Evolutionary conservation across 1,284 basidiomycete genomes (phyloP), one percentile per base, ranked within the genome.

Genomic region (Puccinia triticina): DNA sequence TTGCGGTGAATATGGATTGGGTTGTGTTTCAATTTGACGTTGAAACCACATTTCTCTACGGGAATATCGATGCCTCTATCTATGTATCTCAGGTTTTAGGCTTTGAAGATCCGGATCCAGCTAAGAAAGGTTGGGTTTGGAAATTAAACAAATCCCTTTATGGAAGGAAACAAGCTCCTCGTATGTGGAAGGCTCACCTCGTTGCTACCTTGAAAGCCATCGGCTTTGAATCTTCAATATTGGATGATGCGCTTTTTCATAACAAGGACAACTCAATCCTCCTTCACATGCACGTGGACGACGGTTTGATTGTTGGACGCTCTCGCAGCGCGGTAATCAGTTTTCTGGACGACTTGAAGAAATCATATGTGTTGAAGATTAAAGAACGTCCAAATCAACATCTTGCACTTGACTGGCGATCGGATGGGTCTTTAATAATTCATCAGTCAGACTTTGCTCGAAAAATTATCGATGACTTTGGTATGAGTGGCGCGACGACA

Each of bases 111-210:
- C 37, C 34, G 8, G 43, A 46, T 46, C 43, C 43, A 2, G 59
- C 32, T 2, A 61, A 77, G 40, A n/a, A 66, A 12, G 21, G 66
- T 37, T 61, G 75, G 75, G 75, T 77, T 34, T 77, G 75, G 75
- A 16, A n/a, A 43, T 64, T 77, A 18, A 77, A 61, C 18, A 77
- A 77, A n/a, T 77, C n/a, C 0, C n/a, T 77, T 0, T 77, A 77
- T 50, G 75, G 57, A 2, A 77, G 57, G 23, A 77, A 77, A 23
- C 32, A 77, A 29, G 75, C 75, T 29, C 57, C 75, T 40, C 18
- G 75, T 1, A 55, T 46, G 23, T 77, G 75, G 75, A n/a, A 32
- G 16, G n/a, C 32, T 1, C 29, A 57, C 23, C 50, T 74, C 3
- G 50, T 53, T n/a, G 34, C 26, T 0, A 55, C 23, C 8, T 12